phyloP scores from a whole-genome alignment of 2,329 filamentous ascomycete genomes.

The Diplodia intermedia region DNA sequence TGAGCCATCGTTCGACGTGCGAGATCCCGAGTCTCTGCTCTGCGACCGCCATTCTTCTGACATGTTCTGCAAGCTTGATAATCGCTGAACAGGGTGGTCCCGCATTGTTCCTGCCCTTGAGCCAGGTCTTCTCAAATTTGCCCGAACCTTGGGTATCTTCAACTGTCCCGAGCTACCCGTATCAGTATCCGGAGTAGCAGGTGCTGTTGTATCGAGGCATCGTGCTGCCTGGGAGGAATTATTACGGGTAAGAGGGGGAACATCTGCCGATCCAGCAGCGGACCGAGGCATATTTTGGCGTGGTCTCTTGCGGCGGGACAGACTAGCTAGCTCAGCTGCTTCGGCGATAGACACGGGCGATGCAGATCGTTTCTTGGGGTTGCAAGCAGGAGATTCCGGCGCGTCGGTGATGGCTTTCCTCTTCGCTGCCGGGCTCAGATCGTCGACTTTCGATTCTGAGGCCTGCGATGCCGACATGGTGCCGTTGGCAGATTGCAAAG shows the following conservation, averaged over 20 bases:
- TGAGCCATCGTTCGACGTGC: not conserved
- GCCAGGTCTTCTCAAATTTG: constrained; percentile 37
- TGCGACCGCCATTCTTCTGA: constrained; percentile 21
- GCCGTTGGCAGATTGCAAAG: constrained; percentile 56
- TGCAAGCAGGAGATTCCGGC: constrained; percentile 40
- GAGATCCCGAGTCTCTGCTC: not conserved
- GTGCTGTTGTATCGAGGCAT: constrained; percentile 42
- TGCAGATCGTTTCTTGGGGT: constrained; percentile 56
- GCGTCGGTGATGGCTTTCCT: constrained; percentile 31
- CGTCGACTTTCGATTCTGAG: constrained; percentile 53
- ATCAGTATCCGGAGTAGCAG: constrained; percentile 50
- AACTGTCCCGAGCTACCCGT: constrained; percentile 38
- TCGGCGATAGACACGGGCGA: constrained; percentile 63
- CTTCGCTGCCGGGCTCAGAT: constrained; percentile 47
- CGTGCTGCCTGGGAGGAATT: constrained; percentile 25
- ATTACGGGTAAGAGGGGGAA: constrained; percentile 26
- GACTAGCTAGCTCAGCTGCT: constrained; percentile 57
- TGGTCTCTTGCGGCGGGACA: constrained; percentile 60
- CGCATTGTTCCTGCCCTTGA: constrained; percentile 23
- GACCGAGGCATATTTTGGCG: constrained; percentile 21
- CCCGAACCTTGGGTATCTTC: constrained; percentile 37
- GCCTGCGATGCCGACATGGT: constrained; percentile 49
- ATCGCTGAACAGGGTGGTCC: constrained; percentile 19
- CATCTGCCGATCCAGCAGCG: constrained; percentile 26
- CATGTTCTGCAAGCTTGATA: constrained; percentile 20